These are phyloP conservation scores for Chlorella sp. DNA, from an alignment of 139 green algal species.

Conservation along the genomic window DNA sequence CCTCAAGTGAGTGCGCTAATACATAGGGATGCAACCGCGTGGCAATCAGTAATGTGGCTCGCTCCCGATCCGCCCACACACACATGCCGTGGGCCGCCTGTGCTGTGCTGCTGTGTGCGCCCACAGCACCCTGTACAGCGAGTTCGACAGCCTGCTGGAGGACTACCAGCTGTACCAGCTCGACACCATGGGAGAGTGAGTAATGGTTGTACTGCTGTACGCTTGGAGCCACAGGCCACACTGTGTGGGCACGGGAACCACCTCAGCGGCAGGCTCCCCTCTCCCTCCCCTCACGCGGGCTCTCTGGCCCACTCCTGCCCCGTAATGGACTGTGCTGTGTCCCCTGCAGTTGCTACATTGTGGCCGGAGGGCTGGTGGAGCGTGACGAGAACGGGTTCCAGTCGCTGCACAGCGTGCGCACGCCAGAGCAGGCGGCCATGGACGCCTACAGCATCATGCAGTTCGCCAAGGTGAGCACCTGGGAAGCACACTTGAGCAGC, in stretches of 20 bases:
- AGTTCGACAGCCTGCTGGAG: constrained; percentile 7
- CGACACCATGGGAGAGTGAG: constrained; percentile 9
- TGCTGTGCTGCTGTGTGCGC: too few species aligned
- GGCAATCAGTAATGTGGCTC: too few species aligned
- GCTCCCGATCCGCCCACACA: too few species aligned
- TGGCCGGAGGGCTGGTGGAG: constrained; percentile 1
- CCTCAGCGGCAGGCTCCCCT: too few species aligned
- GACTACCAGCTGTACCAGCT: constrained; percentile 7
- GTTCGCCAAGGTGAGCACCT: constrained; percentile 1
- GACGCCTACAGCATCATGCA: neutral
- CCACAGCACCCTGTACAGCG: constrained; percentile 2
- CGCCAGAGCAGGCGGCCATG: neutral
- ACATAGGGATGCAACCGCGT: too few species aligned
- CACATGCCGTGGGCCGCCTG: too few species aligned
- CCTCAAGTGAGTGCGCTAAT: constrained; percentile 13
- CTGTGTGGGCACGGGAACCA: too few species aligned
- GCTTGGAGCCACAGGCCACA: too few species aligned
- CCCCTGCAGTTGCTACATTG: constrained; percentile 11
- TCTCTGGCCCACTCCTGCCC: neutral
- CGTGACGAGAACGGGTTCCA: constrained; percentile 3
- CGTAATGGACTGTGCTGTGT: too few species aligned
- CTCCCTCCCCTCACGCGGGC: too few species aligned
- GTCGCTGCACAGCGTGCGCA: neutral
- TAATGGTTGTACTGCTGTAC: too few species aligned
- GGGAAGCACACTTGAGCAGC: too few species aligned